phyloP scores from a whole-genome alignment of 2,329 filamentous ascomycete genomes.

The Capronia epimyces region DNA sequence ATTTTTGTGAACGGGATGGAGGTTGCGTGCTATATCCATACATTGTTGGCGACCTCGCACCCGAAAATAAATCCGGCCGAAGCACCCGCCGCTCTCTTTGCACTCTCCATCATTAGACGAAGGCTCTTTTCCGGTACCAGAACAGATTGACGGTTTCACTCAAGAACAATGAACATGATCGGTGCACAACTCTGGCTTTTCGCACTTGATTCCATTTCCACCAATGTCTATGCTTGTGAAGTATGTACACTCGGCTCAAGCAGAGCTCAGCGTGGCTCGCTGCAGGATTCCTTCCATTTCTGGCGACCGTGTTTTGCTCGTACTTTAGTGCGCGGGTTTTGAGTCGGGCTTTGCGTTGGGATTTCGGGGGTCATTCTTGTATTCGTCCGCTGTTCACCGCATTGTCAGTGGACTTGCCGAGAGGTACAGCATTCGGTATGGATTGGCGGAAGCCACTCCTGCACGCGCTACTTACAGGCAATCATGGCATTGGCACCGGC shows the following conservation, averaged over 20 bases:
- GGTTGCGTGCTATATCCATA: too few species aligned
- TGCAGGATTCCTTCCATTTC: not conserved
- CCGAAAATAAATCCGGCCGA: too few species aligned
- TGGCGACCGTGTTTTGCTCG: not conserved
- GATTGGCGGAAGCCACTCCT: not conserved
- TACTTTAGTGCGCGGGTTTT: slow-evolving; percentile 12
- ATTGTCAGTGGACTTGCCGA: slow-evolving; percentile 26
- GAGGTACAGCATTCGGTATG: not conserved
- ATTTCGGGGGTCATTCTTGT: slow-evolving; percentile 94
- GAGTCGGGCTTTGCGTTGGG: slow-evolving; percentile 37
- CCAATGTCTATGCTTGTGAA: slow-evolving; percentile 19
- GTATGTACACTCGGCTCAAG: slow-evolving; percentile 20
- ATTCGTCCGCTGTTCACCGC: slow-evolving; percentile 67
- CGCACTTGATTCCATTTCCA: slow-evolving; percentile 2
- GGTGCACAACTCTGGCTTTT: not conserved
- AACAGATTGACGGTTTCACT: too few species aligned
- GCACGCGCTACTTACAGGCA: slow-evolving; percentile 58
- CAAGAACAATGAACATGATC: too few species aligned
- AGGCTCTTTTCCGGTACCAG: too few species aligned
- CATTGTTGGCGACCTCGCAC: too few species aligned
- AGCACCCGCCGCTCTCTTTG: too few species aligned
- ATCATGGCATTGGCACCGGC: slow-evolving; percentile 70
- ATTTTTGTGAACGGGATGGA: too few species aligned
- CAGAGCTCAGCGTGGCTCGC: not conserved
- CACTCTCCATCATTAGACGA: too few species aligned